Percentiles rank a stretch among this genome's conserved stretches.
These are phyloP conservation scores for Claviceps arundinis DNA, from an alignment of 2,329 filamentous ascomycete genomes.

Conservation along the genomic window DNA sequence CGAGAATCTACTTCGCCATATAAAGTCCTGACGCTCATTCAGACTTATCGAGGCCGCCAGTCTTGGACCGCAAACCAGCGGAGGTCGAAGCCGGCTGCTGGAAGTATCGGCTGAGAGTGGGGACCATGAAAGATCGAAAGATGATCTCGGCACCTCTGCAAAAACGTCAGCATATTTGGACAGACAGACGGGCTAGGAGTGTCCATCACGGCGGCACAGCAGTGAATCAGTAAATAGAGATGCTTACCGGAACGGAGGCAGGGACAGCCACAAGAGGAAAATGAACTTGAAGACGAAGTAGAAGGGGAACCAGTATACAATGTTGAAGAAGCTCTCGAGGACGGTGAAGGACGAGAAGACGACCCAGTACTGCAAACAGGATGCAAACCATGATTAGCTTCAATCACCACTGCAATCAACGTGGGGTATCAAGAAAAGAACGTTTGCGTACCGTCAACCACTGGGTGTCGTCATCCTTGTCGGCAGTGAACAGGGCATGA, in stretches of 20 bases:
- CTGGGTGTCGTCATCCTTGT: conserved; percentile 70
- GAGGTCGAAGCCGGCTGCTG: conserved; percentile 54
- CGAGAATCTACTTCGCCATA: not conserved
- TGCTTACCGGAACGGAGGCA: conserved; percentile 81
- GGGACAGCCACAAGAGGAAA: conserved; percentile 92
- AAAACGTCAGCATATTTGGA: not conserved
- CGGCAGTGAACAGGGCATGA: conserved; percentile 57
- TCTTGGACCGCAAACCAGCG: conserved; percentile 78
- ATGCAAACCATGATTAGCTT: conserved; percentile 9
- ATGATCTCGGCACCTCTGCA: conserved; percentile 82
- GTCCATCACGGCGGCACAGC: not conserved
- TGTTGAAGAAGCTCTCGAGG: conserved; percentile 67
- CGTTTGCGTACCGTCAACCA: conserved; percentile 51
- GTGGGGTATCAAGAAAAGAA: not conserved
- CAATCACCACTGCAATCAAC: not conserved
- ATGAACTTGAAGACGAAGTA: conserved; percentile 99
- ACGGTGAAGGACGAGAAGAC: conserved; percentile 74
- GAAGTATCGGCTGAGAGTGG: conserved; percentile 91
- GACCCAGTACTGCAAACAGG: conserved; percentile 62
- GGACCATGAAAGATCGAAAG: conserved; percentile 91
- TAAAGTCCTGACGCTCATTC: conserved; percentile 33
- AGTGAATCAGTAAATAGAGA: not conserved
- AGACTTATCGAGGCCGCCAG: conserved; percentile 60
- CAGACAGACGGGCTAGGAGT: not conserved
- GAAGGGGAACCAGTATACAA: conserved; percentile 94